A percentile compares a stretch with the other conserved stretches of the same genome.
Conservation (phyloP, 2,329 filamentous ascomycete genomes). For the Calonectria hawksworthii region DNA sequence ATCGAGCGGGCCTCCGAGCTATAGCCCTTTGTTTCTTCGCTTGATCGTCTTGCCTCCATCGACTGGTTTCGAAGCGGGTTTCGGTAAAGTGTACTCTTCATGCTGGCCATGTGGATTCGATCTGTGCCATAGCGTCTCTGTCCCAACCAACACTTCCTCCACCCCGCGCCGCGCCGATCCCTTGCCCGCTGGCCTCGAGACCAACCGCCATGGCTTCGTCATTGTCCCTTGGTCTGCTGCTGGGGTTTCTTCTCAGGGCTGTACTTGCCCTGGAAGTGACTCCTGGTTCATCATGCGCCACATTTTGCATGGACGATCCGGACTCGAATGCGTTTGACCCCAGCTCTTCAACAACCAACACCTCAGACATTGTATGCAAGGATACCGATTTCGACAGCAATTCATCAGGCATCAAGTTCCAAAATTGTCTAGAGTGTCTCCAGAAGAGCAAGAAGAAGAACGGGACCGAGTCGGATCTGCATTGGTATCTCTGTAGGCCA, state of each 20-base stretch:
- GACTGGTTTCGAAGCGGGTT: conserved; percentile 18
- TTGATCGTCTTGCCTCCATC: conserved; percentile 1
- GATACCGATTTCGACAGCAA: conserved; percentile 57
- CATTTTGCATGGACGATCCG: conserved; percentile 59
- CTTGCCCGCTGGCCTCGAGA: not conserved
- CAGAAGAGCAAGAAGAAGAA: conserved; percentile 59
- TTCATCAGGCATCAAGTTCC: conserved; percentile 59
- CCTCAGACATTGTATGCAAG: conserved; percentile 62
- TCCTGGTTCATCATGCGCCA: conserved; percentile 65
- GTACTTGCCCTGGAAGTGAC: conserved; percentile 59
- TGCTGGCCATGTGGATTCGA: conserved; percentile 26
- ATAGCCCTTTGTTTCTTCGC: not conserved
- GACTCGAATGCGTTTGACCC: conserved; percentile 52
- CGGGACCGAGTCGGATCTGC: conserved; percentile 56
- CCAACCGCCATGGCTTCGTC: conserved; percentile 12
- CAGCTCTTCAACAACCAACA: conserved; percentile 55
- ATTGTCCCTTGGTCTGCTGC: not conserved
- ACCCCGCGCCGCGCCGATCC: not conserved
- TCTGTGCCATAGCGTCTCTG: conserved; percentile 12
- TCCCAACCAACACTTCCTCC: not conserved
- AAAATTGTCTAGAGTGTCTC: conserved; percentile 62
- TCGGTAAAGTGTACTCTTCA: conserved; percentile 18
- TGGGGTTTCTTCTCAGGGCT: conserved; percentile 14
- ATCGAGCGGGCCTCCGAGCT: conserved; percentile 7
- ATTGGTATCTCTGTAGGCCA: conserved; percentile 63